Evolutionary conservation across 2,329 filamentous ascomycete genomes (phyloP), one percentile per base, ranked within the genome.

Genomic region (Talaromyces albobiverticillius): DNA sequence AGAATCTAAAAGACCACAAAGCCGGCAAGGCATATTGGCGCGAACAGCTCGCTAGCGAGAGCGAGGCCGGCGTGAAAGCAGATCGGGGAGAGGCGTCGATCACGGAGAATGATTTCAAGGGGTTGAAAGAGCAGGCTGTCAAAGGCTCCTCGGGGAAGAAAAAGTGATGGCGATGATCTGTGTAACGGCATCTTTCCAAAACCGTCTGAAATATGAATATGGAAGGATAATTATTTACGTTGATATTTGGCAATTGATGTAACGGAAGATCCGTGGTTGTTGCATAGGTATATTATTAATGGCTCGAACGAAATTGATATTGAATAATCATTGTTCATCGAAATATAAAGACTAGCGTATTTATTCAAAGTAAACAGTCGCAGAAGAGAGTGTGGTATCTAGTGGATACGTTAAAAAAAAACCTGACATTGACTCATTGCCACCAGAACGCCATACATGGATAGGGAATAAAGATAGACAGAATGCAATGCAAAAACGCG

Each of bases 11-110:
- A 57, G 70, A 70, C 56, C 69, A 72, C 69, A 76, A 78, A 61
- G 72, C 80, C 36, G 89, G 88, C 57, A 80, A 83, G 68, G 86
- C 79, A 51, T 80, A 90, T 67, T 94, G 90, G 89, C 87, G 88
- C 74, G 79, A 86, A 20, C 85, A 87, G 68, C 78, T 95, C 47
- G 89, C 89, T 3, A 88, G 85, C 47, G 84, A 90, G 71, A 89
- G 86, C 71, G 90, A 95, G 77, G 88, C 89, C 69, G 83, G 83
- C 62, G 79, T 72, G 71, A 86, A 82, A 76, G 87, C 84, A 38
- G 88, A 87, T 67, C 82, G 82, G 56, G 71, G 69, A 54, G 71
- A 77, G 56, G 25, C 51, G 29, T 42, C 29, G n/a, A 26, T 47
- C 26, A 2, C 38, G 10, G 51, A 51, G 43, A 47, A 46, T 11